Percentiles rank a stretch among this genome's conserved stretches.
Evolutionary conservation across 495 filamentous ascomycete species (phyloP).

Genomic region (Lineolata rhizophorae): DNA sequence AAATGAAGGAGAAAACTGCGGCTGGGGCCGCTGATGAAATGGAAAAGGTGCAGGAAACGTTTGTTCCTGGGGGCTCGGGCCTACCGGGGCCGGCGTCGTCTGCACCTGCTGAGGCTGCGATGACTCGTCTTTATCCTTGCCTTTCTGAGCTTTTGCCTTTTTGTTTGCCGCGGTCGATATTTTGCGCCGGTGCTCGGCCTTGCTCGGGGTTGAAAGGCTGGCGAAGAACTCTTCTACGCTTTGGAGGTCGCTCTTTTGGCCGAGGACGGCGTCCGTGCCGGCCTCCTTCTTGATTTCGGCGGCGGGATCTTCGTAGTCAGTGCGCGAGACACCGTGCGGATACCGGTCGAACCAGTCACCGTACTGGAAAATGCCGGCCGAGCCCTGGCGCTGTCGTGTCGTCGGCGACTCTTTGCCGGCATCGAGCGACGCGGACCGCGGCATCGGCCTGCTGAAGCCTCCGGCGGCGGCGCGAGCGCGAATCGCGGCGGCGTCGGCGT

Average conservation of each 20-base stretch:
- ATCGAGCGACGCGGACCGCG: too few relatives aligned
- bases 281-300: conserved; percentile 40
- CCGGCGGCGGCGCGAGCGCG: background rate
- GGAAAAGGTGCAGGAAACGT: too few relatives aligned
- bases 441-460: too few relatives aligned
- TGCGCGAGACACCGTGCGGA: conserved; percentile 69
- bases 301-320: conserved; percentile 64
- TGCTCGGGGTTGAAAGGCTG: conserved; percentile 45
- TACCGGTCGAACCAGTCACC: conserved; percentile 96
- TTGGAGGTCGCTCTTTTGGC: conserved; percentile 70
- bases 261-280: conserved; percentile 58
- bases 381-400: conserved; percentile 7
- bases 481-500: conserved; percentile 48
- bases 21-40: too few relatives aligned
- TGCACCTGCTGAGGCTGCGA: background rate
- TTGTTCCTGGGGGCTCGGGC: too few relatives aligned
- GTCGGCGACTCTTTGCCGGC: too few relatives aligned
- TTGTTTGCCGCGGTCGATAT: conserved; percentile 14
- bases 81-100: background rate
- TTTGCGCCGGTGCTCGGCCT: conserved; percentile 23
- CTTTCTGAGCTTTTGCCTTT: conserved; percentile 5
- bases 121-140: background rate
- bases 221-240: conserved; percentile 93
- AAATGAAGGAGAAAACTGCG: too few relatives aligned
- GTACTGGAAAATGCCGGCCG: conserved; percentile 68